Base-by-base conservation (phyloP, 768 basidiomycete genomes). In the Leccinellum albellum region DNA sequence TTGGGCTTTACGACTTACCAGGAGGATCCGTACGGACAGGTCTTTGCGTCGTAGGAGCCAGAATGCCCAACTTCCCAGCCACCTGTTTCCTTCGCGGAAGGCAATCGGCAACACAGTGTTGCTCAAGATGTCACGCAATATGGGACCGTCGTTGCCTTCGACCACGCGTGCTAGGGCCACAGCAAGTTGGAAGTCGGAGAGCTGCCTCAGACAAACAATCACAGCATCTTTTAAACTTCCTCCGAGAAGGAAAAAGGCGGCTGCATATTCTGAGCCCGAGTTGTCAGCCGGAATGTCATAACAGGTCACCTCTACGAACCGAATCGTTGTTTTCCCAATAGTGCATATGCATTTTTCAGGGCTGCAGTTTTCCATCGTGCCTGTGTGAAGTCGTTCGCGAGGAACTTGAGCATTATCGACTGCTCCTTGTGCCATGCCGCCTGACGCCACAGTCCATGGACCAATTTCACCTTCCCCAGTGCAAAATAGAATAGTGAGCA, bases 401-500 rank as follows among this genome's bases (percentile, higher is more conserved):
- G 72, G 71, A 99, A 98, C 66, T 90, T 94, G 57, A 99, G 78
- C 94, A 93, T 98, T 52, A 85, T 66, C 6, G 78, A 65, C 64
- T 97, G 94, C 63, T 98, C 97, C 62, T 84, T 89, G 64, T 98
- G 95, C 83, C 94, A 94, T 2, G 84, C 84, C 1, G 94, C 92
- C 68, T 98, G 97, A 65, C 91, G 83, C 97, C 97, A 99, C 13
- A 99, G 78, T 6, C 94, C 93, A 60, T 94, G 90, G 0, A 99
- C 94, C 10, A 98, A 81, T 66, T 93, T 94, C 56, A 83, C 81
- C 69, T 98, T 98, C 14, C 93, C 90, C 13, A 99, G 75, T 3
- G 97, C 95, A 64, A 99, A 97, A 72, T 98, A 99, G 70, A 89
- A 91, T 44, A 99, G 76, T 6, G 91, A 94, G 64, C 94, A 95